Evolutionary conservation across 1,284 basidiomycete genomes (phyloP), one percentile per base, ranked within the genome.

Genomic region (Marasmius sp.): DNA sequence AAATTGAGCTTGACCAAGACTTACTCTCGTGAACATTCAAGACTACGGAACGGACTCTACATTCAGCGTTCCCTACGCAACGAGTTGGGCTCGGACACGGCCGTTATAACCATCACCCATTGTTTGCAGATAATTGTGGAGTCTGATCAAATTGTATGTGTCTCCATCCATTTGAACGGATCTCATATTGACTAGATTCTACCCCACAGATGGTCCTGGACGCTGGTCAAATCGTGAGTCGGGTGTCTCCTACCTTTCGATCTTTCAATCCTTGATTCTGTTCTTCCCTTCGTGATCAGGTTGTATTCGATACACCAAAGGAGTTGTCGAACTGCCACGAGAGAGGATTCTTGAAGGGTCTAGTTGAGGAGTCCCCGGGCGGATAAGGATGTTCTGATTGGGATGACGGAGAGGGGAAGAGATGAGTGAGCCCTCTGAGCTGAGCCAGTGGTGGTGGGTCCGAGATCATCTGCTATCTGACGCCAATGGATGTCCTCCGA

Each of bases 101-200:
- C 86, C 0, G 70, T 90, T 5, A 79, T 90, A 51, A 89, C 86
- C 10, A 77, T 90, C 54, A 88, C 89, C 0, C 88, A 90, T 34
- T 43, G 63, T 11, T 58, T 64, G 45, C 61, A 61, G 20, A 58
- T 61, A 4, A 62, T 64, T 18, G 60, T 60, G 60, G 60, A 64
- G 57, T 53, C 60, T 14, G 60, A 64, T 57, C 59, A 57, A 39
- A 62, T 60, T 27, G 61, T 64, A 45, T 37, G 60, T 52, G 22
- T 18, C 10, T 16, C 9, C 39, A 2, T 18, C 22, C 38, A n/a
- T 59, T 39, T 36, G 55, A 37, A 20, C 36, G 20, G 14, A 41
- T 50, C 52, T 14, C 53, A n/a, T 54, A 52, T 59, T 60, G 59
- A 56, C 43, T 20, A 14, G 14, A 18, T 14, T 38, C 27, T 9